These are phyloP conservation scores for Hansenula sp. DNA, from an alignment of 1,139 yeast genomes.

Conservation along the genomic window DNA sequence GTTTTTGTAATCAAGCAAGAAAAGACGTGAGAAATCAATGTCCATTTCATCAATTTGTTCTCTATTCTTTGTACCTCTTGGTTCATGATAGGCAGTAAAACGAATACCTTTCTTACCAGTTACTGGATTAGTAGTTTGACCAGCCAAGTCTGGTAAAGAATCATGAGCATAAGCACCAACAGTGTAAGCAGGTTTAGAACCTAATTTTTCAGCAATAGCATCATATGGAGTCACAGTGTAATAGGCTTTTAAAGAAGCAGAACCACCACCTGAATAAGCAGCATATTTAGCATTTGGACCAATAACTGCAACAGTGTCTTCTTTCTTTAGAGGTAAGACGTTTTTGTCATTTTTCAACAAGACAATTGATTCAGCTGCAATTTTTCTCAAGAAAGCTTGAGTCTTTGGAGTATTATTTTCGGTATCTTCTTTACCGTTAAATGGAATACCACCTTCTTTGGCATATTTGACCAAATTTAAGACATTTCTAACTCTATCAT, in stretches of 20 bases:
- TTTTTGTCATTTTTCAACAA: constrained; percentile 46
- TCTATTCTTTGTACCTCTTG: constrained; percentile 30
- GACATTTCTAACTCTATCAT: constrained; percentile 43
- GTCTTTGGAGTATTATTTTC: constrained; percentile 41
- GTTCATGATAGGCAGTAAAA: constrained; percentile 37
- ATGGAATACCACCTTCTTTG: constrained; percentile 34
- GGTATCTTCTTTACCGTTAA: constrained; percentile 31
- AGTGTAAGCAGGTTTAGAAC: constrained; percentile 27
- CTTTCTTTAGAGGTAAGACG: constrained; percentile 37
- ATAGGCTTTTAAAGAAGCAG: constrained; percentile 43
- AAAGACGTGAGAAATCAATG: constrained; percentile 32
- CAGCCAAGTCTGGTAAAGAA: constrained; percentile 28
- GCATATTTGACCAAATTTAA: constrained; percentile 43
- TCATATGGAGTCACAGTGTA: constrained; percentile 43
- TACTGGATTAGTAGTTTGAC: constrained; percentile 24
- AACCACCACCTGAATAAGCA: constrained; percentile 48
- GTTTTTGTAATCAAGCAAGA: constrained; percentile 44
- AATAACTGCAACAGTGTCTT: constrained; percentile 40
- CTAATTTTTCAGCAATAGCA: constrained; percentile 32
- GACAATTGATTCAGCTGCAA: constrained; percentile 50
- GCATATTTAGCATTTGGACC: constrained; percentile 47
- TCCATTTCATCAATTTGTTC: constrained; percentile 32
- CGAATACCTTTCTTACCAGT: constrained; percentile 40
- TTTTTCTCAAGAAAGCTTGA: constrained; percentile 36
- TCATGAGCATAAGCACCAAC: constrained; percentile 33